Base-by-base conservation (phyloP, 2,329 filamentous ascomycete genomes). In the Colletotrichum magnum region DNA sequence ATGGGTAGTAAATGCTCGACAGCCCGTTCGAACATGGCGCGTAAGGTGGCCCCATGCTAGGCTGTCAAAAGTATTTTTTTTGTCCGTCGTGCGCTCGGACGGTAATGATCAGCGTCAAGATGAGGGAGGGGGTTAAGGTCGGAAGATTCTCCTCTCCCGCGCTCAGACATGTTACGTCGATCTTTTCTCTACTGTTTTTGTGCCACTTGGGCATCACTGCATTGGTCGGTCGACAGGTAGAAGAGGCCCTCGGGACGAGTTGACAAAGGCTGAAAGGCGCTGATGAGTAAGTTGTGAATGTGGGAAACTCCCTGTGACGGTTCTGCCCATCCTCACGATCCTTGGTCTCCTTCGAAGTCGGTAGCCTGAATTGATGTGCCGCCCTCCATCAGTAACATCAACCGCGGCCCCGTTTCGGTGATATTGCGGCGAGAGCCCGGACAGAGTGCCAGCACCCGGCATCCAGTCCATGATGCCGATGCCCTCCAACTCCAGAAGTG, bases 31-130 rank as follows among this genome's bases (percentile, higher is more conserved):
- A 43, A 43, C 15, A 28, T 28, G 57, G 53, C 47, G 60, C 28
- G 53, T 50, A 64, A 48, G 18, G 21, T 64, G 52, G 18, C 36
- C 28, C 41, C 18, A 64, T 39, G 26, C 26, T 41, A 53, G 50
- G 36, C 45, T 52, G 47, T 64, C 59, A 64, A 52, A 26, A 41
- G 21, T 36, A 36, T 64, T 36, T 18, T 18, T 18, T 18, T 18
- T 64, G 16, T n/a, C 41, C 18, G n/a, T 43, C 36, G 47, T 43
- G 36, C 60, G 60, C 64, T 68, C 64, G 59, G 64, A 68, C 59
- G 45, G 39, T 52, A 26, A 36, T 45, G 64, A 68, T 58, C 64
- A 47, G 64, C 64, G 32, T 13, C 18, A 28, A 56, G 21, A 52
- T 24, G 51, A 57, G 18, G 36, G 52, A n/a, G 57, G 21, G 36